These are phyloP conservation scores for Penicillium herquei DNA, from an alignment of 495 filamentous ascomycete species.

Conservation along the genomic window DNA sequence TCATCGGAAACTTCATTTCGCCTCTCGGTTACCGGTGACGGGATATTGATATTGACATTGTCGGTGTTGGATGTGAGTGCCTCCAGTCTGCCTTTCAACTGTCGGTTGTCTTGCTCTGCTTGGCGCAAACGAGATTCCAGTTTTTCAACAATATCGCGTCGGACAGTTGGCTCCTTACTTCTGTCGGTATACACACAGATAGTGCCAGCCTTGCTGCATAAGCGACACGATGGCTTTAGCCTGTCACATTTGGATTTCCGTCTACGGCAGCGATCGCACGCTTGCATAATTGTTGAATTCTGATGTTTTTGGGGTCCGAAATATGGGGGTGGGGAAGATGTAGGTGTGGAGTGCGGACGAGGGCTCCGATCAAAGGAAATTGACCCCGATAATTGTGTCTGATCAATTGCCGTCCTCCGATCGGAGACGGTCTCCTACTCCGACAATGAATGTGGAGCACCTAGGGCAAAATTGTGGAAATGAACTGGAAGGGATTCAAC, in stretches of 20 bases:
- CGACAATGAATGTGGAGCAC: neutral
- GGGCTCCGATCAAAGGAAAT: neutral
- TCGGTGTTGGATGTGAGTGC: neutral
- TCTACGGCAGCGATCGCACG: conserved; percentile 28
- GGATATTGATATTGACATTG: neutral
- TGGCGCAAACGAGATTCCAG: conserved; percentile 17
- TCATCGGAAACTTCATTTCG: conserved; percentile 22
- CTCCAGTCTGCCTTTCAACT: neutral
- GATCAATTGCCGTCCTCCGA: neutral
- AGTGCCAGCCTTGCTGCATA: conserved; percentile 18
- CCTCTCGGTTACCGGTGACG: neutral
- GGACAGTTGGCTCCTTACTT: conserved; percentile 12
- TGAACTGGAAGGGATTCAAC: neutral
- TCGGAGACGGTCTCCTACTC: neutral
- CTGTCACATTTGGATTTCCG: conserved; percentile 38
- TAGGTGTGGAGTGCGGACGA: neutral
- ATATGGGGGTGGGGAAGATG: neutral
- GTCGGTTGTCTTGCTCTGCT: conserved; percentile 15
- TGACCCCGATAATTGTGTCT: neutral
- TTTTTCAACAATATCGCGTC: conserved; percentile 17
- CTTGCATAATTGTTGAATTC: neutral
- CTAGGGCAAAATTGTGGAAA: neutral
- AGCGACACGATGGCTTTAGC: conserved; percentile 26
- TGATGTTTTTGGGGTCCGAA: neutral
- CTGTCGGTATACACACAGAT: conserved; percentile 25